Evolutionary conservation across 2,329 filamentous ascomycete species (phyloP), one percentile per base, ranked within the genome.

Genomic region (Sclerotinia trifoliorum): DNA sequence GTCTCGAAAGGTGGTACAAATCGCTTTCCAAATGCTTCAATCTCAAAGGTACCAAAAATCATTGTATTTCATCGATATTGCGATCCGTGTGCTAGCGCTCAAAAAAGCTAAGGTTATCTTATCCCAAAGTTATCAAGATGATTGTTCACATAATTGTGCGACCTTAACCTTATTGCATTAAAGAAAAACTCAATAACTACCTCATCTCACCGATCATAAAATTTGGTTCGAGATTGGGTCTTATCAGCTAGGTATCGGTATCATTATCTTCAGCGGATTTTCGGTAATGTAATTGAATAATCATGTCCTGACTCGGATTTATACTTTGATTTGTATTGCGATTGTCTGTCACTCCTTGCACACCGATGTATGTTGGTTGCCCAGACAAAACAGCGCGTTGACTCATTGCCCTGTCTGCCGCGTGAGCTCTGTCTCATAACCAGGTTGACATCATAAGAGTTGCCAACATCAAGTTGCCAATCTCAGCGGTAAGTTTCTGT

Each of bases 311-410:
- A 62, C 48, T 67, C 21, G 10, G 17, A 51, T 29, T 32, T 35
- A 52, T 48, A 26, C 32, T n/a, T 67, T 67, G 19, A 29, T 55
- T 61, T 17, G 35, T 62, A 42, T 21, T 54, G 42, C 57, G 56
- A 49, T 44, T 15, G 24, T 21, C 51, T 67, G 51, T 55, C 65
- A 55, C 56, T 60, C 35, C 46, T 24, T 66, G 35, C 54, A 48
- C 65, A 67, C 57, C 65, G 65, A 65, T 51, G 26, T 54, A 17
- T 62, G 44, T 44, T 56, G 35, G 57, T 67, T 67, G 65, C 57
- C 57, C 57, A 67, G 65, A 56, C 57, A 54, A 67, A 62, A 63
- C 8, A 35, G 57, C 39, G 48, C 19, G 48, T 49, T 60, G 65
- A 57, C 52, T 60, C 49, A 42, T 39, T 61, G 6, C 21, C 54